Percentiles rank a stretch among this genome's conserved stretches.
Evolutionary conservation across 1,139 yeast species (phyloP).

Genomic region (Saccharomyces hybrid): DNA sequence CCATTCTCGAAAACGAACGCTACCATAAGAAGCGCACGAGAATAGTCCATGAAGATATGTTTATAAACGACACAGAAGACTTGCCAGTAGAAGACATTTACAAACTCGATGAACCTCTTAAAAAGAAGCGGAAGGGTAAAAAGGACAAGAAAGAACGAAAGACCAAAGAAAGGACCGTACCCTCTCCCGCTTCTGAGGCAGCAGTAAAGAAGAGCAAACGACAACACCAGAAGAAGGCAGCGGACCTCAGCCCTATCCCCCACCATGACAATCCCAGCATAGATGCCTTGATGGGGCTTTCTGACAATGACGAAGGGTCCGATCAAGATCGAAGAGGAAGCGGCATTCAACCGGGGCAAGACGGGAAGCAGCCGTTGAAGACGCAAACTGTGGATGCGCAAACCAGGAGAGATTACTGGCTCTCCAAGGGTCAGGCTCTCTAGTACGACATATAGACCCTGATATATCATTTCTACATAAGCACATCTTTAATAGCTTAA

Average conservation of each 20-base stretch:
- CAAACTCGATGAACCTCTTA: slow-evolving; percentile 17
- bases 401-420: slow-evolving; percentile 40
- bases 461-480: not conserved
- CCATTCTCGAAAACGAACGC: slow-evolving; percentile 36
- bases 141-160: slow-evolving; percentile 5
- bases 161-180: slow-evolving; percentile 1
- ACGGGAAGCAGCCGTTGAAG: slow-evolving; percentile 5
- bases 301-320: slow-evolving; percentile 18
- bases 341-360: slow-evolving; percentile 5
- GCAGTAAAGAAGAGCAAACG: not conserved
- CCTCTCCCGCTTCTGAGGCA: not conserved
- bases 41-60: slow-evolving; percentile 18
- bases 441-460: slow-evolving; percentile 1
- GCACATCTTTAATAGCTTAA: too few species aligned
- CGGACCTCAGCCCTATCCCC: not conserved
- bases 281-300: slow-evolving; percentile 34
- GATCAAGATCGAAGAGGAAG: slow-evolving; percentile 1
- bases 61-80: slow-evolving; percentile 7
- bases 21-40: slow-evolving; percentile 26
- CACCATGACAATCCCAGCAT: slow-evolving; percentile 11
- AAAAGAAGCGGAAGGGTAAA: slow-evolving; percentile 14
- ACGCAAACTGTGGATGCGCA: slow-evolving; percentile 29
- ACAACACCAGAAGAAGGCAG: not conserved
- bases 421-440: slow-evolving; percentile 34
- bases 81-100: slow-evolving; percentile 6